These are phyloP conservation scores for Saturnispora kantuleensis DNA, from an alignment of 805 yeast species.

Conservation along the genomic window DNA sequence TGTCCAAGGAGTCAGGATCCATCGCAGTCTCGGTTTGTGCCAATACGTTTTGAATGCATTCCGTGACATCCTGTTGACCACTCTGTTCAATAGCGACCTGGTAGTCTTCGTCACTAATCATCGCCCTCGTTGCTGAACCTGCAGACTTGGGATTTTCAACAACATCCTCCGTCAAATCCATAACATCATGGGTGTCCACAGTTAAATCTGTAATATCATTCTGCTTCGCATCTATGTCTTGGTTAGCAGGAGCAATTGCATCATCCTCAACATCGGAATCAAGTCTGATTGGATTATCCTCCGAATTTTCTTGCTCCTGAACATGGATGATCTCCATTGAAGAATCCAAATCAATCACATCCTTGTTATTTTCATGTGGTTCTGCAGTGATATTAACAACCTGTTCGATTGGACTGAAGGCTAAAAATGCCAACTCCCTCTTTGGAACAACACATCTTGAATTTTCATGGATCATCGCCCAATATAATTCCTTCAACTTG, in stretches of 20 bases:
- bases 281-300: not conserved
- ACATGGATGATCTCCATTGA: too few relatives aligned
- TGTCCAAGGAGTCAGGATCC: constrained; percentile 53
- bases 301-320: too few relatives aligned
- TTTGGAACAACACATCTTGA: constrained; percentile 68
- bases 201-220: constrained; percentile 7
- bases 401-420: constrained; percentile 64
- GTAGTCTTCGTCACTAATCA: constrained; percentile 51
- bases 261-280: constrained; percentile 4
- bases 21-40: constrained; percentile 86
- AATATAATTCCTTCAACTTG: constrained; percentile 60
- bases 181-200: not conserved
- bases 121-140: constrained; percentile 8
- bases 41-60: constrained; percentile 88
- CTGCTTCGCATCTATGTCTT: not conserved
- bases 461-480: constrained; percentile 54
- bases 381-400: constrained; percentile 46
- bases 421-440: constrained; percentile 77
- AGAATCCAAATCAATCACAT: not conserved
- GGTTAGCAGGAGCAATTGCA: not conserved
- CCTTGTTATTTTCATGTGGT: constrained; percentile 1
- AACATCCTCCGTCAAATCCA: not conserved
- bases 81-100: constrained; percentile 73
- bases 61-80: constrained; percentile 95
- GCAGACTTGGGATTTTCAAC: not conserved